These are phyloP conservation scores for Aspergillus fumigatiaffinis DNA, from an alignment of 2,329 filamentous ascomycete species.

Conservation along the genomic window DNA sequence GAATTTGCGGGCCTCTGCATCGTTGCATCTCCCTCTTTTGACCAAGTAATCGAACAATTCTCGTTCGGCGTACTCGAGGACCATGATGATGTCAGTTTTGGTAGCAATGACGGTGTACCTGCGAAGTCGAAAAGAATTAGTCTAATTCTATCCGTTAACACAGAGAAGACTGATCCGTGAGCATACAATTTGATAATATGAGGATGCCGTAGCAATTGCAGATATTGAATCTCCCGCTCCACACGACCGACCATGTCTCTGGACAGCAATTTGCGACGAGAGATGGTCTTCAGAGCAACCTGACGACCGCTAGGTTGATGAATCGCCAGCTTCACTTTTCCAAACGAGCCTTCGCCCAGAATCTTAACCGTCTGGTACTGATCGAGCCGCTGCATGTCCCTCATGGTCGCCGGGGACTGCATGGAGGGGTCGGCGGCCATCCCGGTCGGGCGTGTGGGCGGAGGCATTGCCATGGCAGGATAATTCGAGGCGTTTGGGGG, in stretches of 20 bases:
- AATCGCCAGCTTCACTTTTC: conserved; percentile 95
- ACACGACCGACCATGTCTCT: conserved; percentile 97
- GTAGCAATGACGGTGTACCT: conserved; percentile 98
- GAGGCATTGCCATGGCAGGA: conserved; percentile 37
- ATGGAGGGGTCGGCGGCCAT: conserved; percentile 23
- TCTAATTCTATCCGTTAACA: conserved; percentile 1
- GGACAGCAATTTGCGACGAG: conserved; percentile 90
- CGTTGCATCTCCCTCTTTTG: conserved; percentile 83
- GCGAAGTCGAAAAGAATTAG: conserved; percentile 15
- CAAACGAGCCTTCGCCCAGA: conserved; percentile 93
- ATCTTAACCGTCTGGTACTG: conserved; percentile 89
- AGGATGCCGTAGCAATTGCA: conserved; percentile 90
- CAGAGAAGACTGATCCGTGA: conserved; percentile 14
- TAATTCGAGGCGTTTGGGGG: conserved; percentile 23
- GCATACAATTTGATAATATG: conserved; percentile 96
- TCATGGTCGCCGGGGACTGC: conserved; percentile 45
- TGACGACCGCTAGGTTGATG: conserved; percentile 90
- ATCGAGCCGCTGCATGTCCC: conserved; percentile 77
- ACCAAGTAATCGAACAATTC: conserved; percentile 99
- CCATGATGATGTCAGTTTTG: conserved; percentile 94
- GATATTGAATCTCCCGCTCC: conserved; percentile 95
- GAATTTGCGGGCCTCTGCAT: conserved; percentile 90
- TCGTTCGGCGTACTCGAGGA: conserved; percentile 92
- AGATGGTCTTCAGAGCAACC: conserved; percentile 97
- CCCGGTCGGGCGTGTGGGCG: conserved; percentile 31